Percentiles rank a stretch among this genome's conserved stretches.
Conservation (phyloP, 805 yeast species). For the Cyberlindnera japonica region DNA sequence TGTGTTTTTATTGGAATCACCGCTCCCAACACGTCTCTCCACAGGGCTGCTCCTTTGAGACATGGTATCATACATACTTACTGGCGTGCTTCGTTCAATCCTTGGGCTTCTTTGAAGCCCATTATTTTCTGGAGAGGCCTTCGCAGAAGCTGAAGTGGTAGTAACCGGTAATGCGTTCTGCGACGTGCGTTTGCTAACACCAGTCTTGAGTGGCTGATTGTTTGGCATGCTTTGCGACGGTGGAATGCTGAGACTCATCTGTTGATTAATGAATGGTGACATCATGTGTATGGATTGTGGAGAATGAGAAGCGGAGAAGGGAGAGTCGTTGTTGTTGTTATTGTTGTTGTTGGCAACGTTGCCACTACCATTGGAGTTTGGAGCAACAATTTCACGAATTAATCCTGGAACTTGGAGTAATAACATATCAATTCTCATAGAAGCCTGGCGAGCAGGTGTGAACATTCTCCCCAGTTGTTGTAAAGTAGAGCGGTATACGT, state of each 20-base stretch:
- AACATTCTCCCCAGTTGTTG: constrained; percentile 74
- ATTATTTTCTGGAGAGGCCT: constrained; percentile 5
- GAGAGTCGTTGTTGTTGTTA: constrained; percentile 11
- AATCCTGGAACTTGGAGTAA: constrained; percentile 70
- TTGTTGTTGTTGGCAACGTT: constrained; percentile 8
- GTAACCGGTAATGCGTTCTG: constrained; percentile 16
- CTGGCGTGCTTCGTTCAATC: constrained; percentile 6
- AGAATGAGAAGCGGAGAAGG: constrained; percentile 11
- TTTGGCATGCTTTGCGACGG: constrained; percentile 19
- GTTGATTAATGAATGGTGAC: constrained; percentile 17
- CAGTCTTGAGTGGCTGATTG: constrained; percentile 12
- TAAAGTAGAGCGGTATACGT: constrained; percentile 72
- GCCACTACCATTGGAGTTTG: constrained; percentile 7
- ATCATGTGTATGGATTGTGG: constrained; percentile 14
- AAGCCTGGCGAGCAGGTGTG: constrained; percentile 73
- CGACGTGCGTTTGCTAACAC: constrained; percentile 9
- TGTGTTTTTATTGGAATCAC: constrained; percentile 3
- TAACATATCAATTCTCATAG: constrained; percentile 66
- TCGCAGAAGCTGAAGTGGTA: constrained; percentile 1
- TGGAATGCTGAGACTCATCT: constrained; percentile 17
- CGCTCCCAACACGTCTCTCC: constrained; percentile 10
- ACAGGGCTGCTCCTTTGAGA: constrained; percentile 14
- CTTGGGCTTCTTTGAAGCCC: constrained; percentile 9
- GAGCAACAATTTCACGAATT: constrained; percentile 13
- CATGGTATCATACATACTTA: neutral